Evolutionary conservation across 495 filamentous ascomycete genomes (phyloP).

Genomic region (Penicillium cinerascens): DNA sequence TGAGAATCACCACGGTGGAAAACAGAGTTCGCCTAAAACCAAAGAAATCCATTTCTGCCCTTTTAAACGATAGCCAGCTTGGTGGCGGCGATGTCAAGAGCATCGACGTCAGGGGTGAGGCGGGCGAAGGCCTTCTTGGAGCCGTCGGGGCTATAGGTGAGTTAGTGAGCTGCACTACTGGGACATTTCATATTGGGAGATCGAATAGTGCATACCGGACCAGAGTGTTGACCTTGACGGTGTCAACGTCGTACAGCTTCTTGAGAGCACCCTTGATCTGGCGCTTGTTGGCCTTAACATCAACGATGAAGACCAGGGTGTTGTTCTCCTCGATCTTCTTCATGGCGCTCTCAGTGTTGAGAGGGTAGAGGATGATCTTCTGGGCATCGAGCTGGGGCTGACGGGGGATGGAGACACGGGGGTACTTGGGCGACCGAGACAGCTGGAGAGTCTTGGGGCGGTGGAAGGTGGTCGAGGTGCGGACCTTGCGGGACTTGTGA

Average conservation of each 20-base stretch:
- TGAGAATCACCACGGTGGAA: slow-evolving; percentile 44
- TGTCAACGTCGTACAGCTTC: slow-evolving; percentile 98
- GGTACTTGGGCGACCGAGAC: slow-evolving; percentile 91
- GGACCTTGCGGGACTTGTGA: slow-evolving; percentile 89
- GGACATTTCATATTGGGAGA: neutral
- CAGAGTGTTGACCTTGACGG: slow-evolving; percentile 97
- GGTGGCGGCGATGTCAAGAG: slow-evolving; percentile 97
- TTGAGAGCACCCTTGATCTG: slow-evolving; percentile 98
- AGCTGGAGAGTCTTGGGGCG: slow-evolving; percentile 91
- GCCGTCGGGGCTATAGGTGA: slow-evolving; percentile 72
- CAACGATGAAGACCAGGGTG: slow-evolving; percentile 97
- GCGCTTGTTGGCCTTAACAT: slow-evolving; percentile 98
- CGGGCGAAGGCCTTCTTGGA: slow-evolving; percentile 98
- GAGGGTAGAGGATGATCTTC: slow-evolving; percentile 78
- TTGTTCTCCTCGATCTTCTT: slow-evolving; percentile 99
- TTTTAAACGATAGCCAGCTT: slow-evolving; percentile 95
- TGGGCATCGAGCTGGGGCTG: slow-evolving; percentile 86
- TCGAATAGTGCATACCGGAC: slow-evolving; percentile 64
- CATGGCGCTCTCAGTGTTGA: slow-evolving; percentile 99
- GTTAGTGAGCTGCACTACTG: slow-evolving; percentile 10
- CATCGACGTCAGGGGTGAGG: slow-evolving; percentile 93
- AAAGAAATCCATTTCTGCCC: slow-evolving; percentile 32
- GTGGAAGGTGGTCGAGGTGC: slow-evolving; percentile 93
- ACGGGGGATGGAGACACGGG: slow-evolving; percentile 88
- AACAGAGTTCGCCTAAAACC: slow-evolving; percentile 43